Base-by-base conservation (phyloP, 2,329 filamentous ascomycete species). In the Dendryphion nanum region DNA sequence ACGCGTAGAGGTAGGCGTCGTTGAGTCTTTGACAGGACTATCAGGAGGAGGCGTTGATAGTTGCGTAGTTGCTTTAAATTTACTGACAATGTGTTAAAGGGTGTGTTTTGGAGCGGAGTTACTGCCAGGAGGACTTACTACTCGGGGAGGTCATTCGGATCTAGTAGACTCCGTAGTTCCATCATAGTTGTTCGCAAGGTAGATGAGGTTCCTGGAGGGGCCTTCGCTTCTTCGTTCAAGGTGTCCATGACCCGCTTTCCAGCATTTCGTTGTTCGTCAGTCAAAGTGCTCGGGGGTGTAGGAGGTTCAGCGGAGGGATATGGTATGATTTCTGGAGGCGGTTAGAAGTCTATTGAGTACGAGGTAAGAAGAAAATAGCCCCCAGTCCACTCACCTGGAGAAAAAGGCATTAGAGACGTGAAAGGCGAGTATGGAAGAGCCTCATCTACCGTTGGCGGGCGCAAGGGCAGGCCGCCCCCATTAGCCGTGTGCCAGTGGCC, bases 371-470 rank as follows among this genome's bases (percentile, higher is more conserved):
- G n/a, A n/a, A n/a, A n/a, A n/a, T n/a, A n/a, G n/a, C n/a, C n/a
- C n/a, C n/a, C n/a, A n/a, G n/a, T n/a, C 15, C 41, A 64, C 69
- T 50, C 67, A 89, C 87, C 82, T 50, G 85, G 78, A 62, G 85
- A 80, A 64, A 91, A 88, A 3, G 87, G 86, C 36, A 87, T 76
- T 33, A 90, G 84, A 3, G 86, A 89, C 33, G 83, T 86, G 60
- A 91, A 83, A 17, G 88, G 87, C 35, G 86, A 87, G 66, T 83
- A 90, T n/a, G 86, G 85, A 31, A 93, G 73, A 19, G 86, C 86
- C 58, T 93, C 85, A 40, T 84, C 78, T 10, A 93, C 77, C 3
- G 71, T 75, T 8, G 73, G 70, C 28, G 72, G 63, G 18, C 67
- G 29, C 32, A 61, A 61, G 12, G 59, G 52, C 12, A 66, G 53